phyloP scores from a whole-genome alignment of 352 stramenopile species.

The Pelagophyceae sp. region DNA sequence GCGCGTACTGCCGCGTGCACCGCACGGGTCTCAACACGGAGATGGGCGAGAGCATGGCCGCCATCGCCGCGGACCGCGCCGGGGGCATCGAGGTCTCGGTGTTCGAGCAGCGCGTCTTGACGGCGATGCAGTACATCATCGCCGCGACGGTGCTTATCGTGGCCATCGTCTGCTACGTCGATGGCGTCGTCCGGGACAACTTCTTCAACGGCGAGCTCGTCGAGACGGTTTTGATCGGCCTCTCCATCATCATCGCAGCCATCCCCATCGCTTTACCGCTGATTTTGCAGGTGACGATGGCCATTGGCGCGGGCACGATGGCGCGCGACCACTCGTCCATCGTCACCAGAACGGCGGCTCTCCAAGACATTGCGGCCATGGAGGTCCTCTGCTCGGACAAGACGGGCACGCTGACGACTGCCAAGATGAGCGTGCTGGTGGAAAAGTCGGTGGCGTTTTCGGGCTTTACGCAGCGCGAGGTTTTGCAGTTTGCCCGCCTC shows the following conservation, averaged over 20 bases:
- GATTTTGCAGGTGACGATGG: slow-evolving; percentile 77
- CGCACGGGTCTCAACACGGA: slow-evolving; percentile 75
- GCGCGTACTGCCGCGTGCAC: slow-evolving; percentile 64
- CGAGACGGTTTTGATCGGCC: slow-evolving; percentile 63
- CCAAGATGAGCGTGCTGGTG: slow-evolving; percentile 84
- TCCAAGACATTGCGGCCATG: slow-evolving; percentile 82
- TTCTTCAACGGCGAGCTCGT: slow-evolving; percentile 73
- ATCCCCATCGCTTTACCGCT: slow-evolving; percentile 87
- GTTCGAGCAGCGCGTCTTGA: slow-evolving; percentile 78
- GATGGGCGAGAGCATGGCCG: slow-evolving; percentile 77
- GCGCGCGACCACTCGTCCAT: slow-evolving; percentile 81
- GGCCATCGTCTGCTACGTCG: slow-evolving; percentile 68
- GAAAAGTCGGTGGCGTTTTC: slow-evolving; percentile 72
- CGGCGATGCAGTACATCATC: slow-evolving; percentile 76
- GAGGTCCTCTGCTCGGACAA: slow-evolving; percentile 90
- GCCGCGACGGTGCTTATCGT: slow-evolving; percentile 72
- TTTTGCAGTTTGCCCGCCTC: slow-evolving; percentile 77
- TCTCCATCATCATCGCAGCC: slow-evolving; percentile 69
- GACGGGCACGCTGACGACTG: slow-evolving; percentile 83
- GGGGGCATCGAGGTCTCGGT: too few relatives aligned
- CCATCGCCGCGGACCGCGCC: slow-evolving; percentile 56
- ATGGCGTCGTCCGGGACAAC: too few relatives aligned
- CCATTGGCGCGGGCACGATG: slow-evolving; percentile 72
- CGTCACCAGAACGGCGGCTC: slow-evolving; percentile 72
- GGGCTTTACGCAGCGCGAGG: slow-evolving; percentile 64